Percentiles rank a stretch among this genome's conserved stretches.
Conservation (phyloP, 805 yeast genomes). For the Sungouiella blattae region DNA sequence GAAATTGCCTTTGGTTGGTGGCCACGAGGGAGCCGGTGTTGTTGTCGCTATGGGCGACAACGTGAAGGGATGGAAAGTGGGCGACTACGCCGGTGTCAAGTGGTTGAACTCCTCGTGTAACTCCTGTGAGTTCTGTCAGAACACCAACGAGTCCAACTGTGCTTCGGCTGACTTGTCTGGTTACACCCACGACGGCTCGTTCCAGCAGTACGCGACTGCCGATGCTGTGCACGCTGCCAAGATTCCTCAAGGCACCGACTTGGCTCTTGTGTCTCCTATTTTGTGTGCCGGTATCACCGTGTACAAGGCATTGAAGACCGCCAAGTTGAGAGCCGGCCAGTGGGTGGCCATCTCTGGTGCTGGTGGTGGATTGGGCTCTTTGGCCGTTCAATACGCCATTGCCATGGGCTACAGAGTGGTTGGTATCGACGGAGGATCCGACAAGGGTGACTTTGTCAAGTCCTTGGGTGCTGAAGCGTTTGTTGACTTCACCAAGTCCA, state of each 20-base stretch:
- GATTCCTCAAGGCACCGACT: slow-evolving; percentile 70
- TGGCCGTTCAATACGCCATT: slow-evolving; percentile 70
- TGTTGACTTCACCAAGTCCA: slow-evolving; percentile 34
- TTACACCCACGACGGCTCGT: slow-evolving; percentile 86
- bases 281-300: slow-evolving; percentile 91
- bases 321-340: slow-evolving; percentile 64
- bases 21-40: slow-evolving; percentile 88
- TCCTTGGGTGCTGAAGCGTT: slow-evolving; percentile 25
- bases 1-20: slow-evolving; percentile 77
- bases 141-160: slow-evolving; percentile 69
- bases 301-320: slow-evolving; percentile 84
- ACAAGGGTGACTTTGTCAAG: slow-evolving; percentile 48
- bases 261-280: slow-evolving; percentile 75
- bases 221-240: slow-evolving; percentile 84
- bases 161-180: slow-evolving; percentile 64
- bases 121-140: slow-evolving; percentile 71
- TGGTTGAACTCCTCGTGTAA: slow-evolving; percentile 81
- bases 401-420: slow-evolving; percentile 75
- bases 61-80: slow-evolving; percentile 69
- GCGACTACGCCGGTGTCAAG: slow-evolving; percentile 80
- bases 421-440: slow-evolving; percentile 70
- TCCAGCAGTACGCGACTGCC: slow-evolving; percentile 88
- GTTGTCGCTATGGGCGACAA: slow-evolving; percentile 73
- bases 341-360: slow-evolving; percentile 80
- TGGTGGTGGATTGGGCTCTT: slow-evolving; percentile 75